These are phyloP conservation scores for Eutypa lata DNA, from an alignment of 2,329 filamentous ascomycete genomes.

Conservation along the genomic window DNA sequence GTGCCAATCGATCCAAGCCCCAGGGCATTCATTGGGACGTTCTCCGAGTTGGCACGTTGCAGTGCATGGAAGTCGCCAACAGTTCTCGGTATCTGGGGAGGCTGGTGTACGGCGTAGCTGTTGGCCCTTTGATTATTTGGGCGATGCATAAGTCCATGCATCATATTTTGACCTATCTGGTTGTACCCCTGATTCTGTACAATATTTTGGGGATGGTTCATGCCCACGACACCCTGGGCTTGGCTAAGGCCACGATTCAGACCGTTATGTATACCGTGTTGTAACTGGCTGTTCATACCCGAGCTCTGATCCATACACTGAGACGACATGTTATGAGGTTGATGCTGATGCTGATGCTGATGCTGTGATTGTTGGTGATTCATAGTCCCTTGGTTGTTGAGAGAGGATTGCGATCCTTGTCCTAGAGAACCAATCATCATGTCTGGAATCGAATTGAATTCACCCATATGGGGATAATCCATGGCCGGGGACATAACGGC, in stretches of 20 bases:
- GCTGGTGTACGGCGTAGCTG: slow-evolving; percentile 36
- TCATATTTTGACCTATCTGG: slow-evolving; percentile 23
- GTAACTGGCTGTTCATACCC: slow-evolving; percentile 30
- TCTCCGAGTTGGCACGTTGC: slow-evolving; percentile 42
- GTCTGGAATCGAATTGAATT: slow-evolving; percentile 49
- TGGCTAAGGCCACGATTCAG: slow-evolving; percentile 27
- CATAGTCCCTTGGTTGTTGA: slow-evolving; percentile 28
- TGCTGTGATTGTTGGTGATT: slow-evolving; percentile 28
- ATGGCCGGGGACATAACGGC: slow-evolving; percentile 49
- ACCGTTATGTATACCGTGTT: slow-evolving; percentile 28
- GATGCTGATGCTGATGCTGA: slow-evolving; percentile 13
- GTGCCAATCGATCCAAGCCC: slow-evolving; percentile 33
- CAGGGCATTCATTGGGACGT: slow-evolving; percentile 30
- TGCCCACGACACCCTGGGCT: slow-evolving; percentile 25
- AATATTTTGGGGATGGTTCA: slow-evolving; percentile 27
- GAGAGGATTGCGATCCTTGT: slow-evolving; percentile 29
- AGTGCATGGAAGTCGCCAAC: slow-evolving; percentile 49
- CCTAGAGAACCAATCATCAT: slow-evolving; percentile 52
- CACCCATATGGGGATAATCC: slow-evolving; percentile 46
- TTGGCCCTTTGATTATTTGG: slow-evolving; percentile 35
- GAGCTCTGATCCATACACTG: slow-evolving; percentile 32
- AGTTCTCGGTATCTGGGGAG: slow-evolving; percentile 35
- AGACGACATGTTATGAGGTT: slow-evolving; percentile 21
- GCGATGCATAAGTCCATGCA: slow-evolving; percentile 30
- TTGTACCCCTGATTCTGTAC: slow-evolving; percentile 24